These are phyloP conservation scores for Aechmea fasciata DNA, from an alignment of 176 grass and related monocot species.

Conservation along the genomic window DNA sequence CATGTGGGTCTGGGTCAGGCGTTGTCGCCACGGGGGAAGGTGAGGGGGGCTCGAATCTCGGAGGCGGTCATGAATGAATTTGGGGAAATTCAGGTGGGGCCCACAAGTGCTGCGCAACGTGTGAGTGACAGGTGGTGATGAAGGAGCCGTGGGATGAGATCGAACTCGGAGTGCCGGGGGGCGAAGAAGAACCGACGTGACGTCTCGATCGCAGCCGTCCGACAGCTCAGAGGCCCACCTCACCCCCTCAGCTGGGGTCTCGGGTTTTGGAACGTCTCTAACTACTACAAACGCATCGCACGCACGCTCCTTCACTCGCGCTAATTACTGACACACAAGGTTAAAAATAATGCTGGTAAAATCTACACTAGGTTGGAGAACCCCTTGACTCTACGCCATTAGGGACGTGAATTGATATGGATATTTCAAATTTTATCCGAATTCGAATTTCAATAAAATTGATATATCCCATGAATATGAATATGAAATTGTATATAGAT, in stretches of 20 bases:
- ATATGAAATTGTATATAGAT: no score
- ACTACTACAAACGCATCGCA: no score
- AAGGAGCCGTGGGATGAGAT: constrained; percentile 1
- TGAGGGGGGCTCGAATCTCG: constrained; percentile 26
- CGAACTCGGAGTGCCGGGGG: constrained; percentile 10
- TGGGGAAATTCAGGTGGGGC: neutral
- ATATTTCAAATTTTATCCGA: no score
- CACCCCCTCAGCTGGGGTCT: neutral
- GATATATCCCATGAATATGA: no score
- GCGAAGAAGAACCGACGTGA: constrained; percentile 18
- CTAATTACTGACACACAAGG: no score
- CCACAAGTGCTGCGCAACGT: neutral
- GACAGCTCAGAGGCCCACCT: constrained; percentile 29
- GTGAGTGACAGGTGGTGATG: constrained; percentile 10
- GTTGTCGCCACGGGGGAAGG: constrained; percentile 13
- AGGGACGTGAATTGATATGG: no score
- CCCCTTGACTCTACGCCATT: no score
- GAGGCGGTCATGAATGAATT: neutral
- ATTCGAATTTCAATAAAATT: no score
- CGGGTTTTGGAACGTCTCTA: neutral
- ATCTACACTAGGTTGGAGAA: no score
- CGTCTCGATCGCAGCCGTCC: constrained; percentile 36
- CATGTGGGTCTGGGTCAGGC: constrained; percentile 27
- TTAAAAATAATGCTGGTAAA: no score
- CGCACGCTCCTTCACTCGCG: no score